Evolutionary conservation across 257 asterid species (phyloP).

Genomic region (Scutellaria galericulata): DNA sequence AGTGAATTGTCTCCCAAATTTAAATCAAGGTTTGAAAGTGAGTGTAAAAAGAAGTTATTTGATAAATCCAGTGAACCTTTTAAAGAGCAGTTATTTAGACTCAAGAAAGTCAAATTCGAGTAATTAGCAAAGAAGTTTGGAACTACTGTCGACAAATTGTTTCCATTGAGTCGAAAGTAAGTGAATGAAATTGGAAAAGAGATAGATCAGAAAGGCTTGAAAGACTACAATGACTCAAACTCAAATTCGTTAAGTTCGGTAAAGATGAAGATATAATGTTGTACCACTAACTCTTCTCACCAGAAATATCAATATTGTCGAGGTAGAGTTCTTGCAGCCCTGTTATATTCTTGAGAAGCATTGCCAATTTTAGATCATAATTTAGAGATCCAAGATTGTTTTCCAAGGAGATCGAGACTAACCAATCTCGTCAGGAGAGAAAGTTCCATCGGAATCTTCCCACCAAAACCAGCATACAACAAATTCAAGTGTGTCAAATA

Average conservation of each 20-base stretch:
- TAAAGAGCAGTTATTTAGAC: slow-evolving; percentile 30
- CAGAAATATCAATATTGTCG: slow-evolving; percentile 45
- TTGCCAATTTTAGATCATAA: neutral
- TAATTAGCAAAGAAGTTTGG: slow-evolving; percentile 36
- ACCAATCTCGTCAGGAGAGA: too few species aligned
- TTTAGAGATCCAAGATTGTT: too few species aligned
- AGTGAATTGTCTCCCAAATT: slow-evolving; percentile 37
- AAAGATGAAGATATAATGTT: slow-evolving; percentile 43
- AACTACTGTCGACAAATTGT: slow-evolving; percentile 28
- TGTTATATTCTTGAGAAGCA: slow-evolving; percentile 40
- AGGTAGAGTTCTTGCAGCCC: slow-evolving; percentile 49
- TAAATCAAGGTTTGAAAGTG: slow-evolving; percentile 33
- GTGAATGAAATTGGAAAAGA: slow-evolving; percentile 28
- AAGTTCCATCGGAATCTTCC: too few species aligned
- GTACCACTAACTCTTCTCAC: slow-evolving; percentile 39
- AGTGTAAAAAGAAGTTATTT: slow-evolving; percentile 23
- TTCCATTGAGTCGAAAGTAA: slow-evolving; percentile 38
- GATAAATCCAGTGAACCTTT: slow-evolving; percentile 33
- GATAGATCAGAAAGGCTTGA: slow-evolving; percentile 43
- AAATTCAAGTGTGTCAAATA: too few species aligned
- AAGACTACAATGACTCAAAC: slow-evolving; percentile 38
- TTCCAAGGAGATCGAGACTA: slow-evolving; percentile 1
- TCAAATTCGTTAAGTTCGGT: slow-evolving; percentile 42
- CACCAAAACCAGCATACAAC: too few species aligned
- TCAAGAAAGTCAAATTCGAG: slow-evolving; percentile 33